Base-by-base conservation (phyloP, 2,329 filamentous ascomycete genomes). In the Davidsoniella neocaledoniae region DNA sequence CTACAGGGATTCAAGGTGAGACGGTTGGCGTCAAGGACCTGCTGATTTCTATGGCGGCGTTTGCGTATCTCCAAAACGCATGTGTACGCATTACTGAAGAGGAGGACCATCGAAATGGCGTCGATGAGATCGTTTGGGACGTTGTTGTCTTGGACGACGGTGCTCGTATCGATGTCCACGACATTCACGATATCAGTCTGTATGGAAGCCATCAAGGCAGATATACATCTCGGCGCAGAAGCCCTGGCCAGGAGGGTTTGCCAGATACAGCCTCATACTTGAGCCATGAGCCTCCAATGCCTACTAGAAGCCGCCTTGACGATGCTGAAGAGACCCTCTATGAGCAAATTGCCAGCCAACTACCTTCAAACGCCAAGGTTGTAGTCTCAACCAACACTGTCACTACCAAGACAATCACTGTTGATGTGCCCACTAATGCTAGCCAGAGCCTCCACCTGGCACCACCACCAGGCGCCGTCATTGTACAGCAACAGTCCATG, bases 101-200 rank as follows among this genome's bases (percentile, higher is more conserved):
- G 44, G 73, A 78, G 55, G 62, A 60, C 5, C 63, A 65, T 21
- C 64, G 67, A 1, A 63, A 69, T 6, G 64, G 65, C 9, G 66
- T 67, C 16, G 74, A 79, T 51, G 74, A 80, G 54, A 63, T 76
- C 2, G 66, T 83, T 7, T 82, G 79, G 78, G 79, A 83, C 57
- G 72, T 81, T 2, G 76, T 82, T 6, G 73, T 82, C 0, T 63
- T 80, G 14, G 70, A 74, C 52, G 68, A 77, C 56, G 74, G 74
- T 7, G 67, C 71, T 43, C 69, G 73, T 36, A 71, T 81, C 26
- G 76, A 79, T 54, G 64, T 78, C 4, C 48, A 53, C 16, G 48
- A 48, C 17, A 33, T 53, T 14, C 64, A 67, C 47, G 64, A 67
- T 10, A 62, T 64, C 21, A 62, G 59, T 19, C 46, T 65, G 1